phyloP scores from a whole-genome alignment of 2,329 filamentous ascomycete genomes.

The Ophiostoma triangulosporum region DNA sequence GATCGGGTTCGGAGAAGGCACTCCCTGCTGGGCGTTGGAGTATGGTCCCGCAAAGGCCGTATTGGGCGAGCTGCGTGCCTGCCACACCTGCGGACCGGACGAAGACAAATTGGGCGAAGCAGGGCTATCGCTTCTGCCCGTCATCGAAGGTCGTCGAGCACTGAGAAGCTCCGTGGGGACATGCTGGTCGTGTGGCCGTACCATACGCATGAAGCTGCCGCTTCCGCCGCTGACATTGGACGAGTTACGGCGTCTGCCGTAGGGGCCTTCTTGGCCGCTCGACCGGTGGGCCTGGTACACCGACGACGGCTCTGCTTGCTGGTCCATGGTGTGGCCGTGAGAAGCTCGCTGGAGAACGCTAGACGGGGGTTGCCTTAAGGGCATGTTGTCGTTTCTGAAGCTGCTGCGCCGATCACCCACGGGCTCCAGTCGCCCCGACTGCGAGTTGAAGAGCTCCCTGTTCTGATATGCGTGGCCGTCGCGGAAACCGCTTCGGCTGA shows the following conservation, averaged over 20 bases:
- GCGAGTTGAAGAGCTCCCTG: conserved; percentile 85
- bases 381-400: conserved; percentile 46
- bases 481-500: conserved; percentile 70
- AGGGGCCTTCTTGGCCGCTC: conserved; percentile 50
- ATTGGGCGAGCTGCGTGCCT: conserved; percentile 30
- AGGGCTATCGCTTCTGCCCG: conserved; percentile 36
- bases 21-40: background rate
- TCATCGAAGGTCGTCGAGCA: conserved; percentile 34
- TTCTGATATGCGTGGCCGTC: conserved; percentile 50
- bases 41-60: conserved; percentile 6
- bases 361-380: conserved; percentile 48
- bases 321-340: conserved; percentile 35
- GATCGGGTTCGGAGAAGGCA: background rate
- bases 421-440: conserved; percentile 85
- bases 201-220: conserved; percentile 47
- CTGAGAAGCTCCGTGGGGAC: conserved; percentile 16
- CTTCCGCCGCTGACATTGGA: conserved; percentile 87
- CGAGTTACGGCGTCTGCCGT: conserved; percentile 67
- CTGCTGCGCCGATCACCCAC: conserved; percentile 65
- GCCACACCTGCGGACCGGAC: conserved; percentile 25
- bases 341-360: conserved; percentile 64
- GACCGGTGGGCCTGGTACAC: conserved; percentile 72
- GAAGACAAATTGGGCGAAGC: conserved; percentile 32
- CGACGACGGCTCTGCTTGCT: conserved; percentile 62
- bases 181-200: conserved; percentile 30